Evolutionary conservation across 805 yeast genomes (phyloP).

Genomic region (Candida oleophila): DNA sequence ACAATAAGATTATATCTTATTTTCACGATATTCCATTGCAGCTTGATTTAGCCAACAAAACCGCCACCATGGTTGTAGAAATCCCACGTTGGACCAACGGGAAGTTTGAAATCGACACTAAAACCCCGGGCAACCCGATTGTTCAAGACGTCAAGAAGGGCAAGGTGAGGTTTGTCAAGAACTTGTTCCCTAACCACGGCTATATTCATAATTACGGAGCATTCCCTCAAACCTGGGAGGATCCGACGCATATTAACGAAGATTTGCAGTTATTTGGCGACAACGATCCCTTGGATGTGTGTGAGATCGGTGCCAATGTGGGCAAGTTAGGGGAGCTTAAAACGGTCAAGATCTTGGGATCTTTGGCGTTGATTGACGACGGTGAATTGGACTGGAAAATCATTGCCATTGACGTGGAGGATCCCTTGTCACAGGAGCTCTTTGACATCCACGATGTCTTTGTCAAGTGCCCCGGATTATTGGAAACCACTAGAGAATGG

Average conservation of each 20-base stretch:
- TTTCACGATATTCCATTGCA: constrained; percentile 73
- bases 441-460: constrained; percentile 91
- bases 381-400: constrained; percentile 93
- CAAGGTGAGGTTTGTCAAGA: constrained; percentile 70
- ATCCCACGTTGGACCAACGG: constrained; percentile 75
- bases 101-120: constrained; percentile 72
- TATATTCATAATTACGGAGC: constrained; percentile 89
- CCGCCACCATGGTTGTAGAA: constrained; percentile 48
- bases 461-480: constrained; percentile 84
- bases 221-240: constrained; percentile 96
- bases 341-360: constrained; percentile 90
- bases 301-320: constrained; percentile 80
- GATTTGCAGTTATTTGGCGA: constrained; percentile 46
- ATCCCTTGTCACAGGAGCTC: constrained; percentile 84
- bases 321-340: constrained; percentile 71
- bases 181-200: constrained; percentile 80
- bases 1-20: constrained; percentile 51
- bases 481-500: constrained; percentile 96
- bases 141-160: constrained; percentile 79
- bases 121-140: constrained; percentile 66
- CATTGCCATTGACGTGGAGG: constrained; percentile 77
- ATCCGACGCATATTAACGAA: constrained; percentile 58
- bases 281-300: constrained; percentile 56
- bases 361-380: constrained; percentile 91
- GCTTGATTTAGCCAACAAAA: constrained; percentile 35